Conservation (phyloP, 768 basidiomycete genomes). For the Suillus variegatus region DNA sequence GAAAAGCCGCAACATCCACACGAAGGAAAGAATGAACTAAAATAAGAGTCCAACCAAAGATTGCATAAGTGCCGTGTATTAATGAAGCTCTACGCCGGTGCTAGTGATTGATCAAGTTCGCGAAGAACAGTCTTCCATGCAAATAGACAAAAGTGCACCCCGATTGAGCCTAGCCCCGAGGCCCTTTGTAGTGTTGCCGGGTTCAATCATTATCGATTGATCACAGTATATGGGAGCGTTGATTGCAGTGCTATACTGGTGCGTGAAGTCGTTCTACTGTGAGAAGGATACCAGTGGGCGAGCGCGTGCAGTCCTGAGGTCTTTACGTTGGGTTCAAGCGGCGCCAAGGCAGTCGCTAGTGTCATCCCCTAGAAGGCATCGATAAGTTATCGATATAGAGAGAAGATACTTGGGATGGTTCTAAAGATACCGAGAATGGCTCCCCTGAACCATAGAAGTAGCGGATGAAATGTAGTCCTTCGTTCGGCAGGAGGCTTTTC, state of each 20-base stretch:
- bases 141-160: not conserved
- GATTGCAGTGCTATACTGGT: not conserved
- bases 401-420: not conserved
- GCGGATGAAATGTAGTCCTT: not conserved
- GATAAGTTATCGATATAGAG: not conserved
- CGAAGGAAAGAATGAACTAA: not conserved
- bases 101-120: not conserved
- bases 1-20: not conserved
- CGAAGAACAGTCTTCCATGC: not conserved
- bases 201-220: not conserved
- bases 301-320: too few species aligned
- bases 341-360: too few species aligned
- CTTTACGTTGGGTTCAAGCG: too few species aligned
- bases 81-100: not conserved
- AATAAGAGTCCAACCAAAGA: not conserved
- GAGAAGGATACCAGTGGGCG: not conserved
- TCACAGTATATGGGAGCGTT: not conserved
- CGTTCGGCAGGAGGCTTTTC: constrained; percentile 2
- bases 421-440: not conserved
- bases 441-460: not conserved
- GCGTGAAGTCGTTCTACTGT: not conserved
- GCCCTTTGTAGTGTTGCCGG: too few species aligned
- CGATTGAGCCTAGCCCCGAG: not conserved
- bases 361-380: not conserved
- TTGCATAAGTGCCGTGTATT: not conserved